Evolutionary conservation across 2,329 filamentous ascomycete genomes (phyloP), one percentile per base, ranked within the genome.

Genomic region (Epichloe scottii): DNA sequence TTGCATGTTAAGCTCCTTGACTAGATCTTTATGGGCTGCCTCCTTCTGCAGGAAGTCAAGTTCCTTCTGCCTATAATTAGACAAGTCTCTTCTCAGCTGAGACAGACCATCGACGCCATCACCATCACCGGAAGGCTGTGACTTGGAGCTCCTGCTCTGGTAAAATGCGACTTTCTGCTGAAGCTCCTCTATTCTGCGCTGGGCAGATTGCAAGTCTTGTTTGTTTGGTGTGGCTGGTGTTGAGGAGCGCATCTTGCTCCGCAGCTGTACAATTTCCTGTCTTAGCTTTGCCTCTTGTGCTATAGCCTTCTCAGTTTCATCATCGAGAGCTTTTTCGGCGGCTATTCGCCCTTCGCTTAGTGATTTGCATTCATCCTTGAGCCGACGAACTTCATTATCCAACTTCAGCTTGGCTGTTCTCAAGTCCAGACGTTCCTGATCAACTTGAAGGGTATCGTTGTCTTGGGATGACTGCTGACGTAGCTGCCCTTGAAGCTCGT

Each of bases 361-460:
- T 1, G 71, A 63, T 51, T 71, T 73, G 58, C 81, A 83, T 61
- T 88, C 84, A 8, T 85, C 80, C 48, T 73, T 78, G 15, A 87
- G 68, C 12, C 81, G 74, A 41, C 80, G 78, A 15, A 85, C 70
- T 59, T 88, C 84, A 54, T 71, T 76, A 55, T 88, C 84, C 17
- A 87, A 73, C 59, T 81, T 84, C 55, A 81, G 69, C 61, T 83
- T 85, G n/a, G 78, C 69, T 30, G 81, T 80, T 17, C 82, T 79
- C 23, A 88, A 70, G 50, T 87, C 82, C 44, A 84, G 68, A 56
- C 83, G 81, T 60, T 88, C 85, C 54, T 82, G 78, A 57, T 87
- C 84, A 44, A 85, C 63, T 12, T 75, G 76, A 57, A 79, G 75
- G 1, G 75, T 78, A 52, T 82, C 78, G 50, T 75, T 75, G 46